Evolutionary conservation across 768 basidiomycete species (phyloP), one percentile per base, ranked within the genome.

Genomic region (Galerina sulciceps): DNA sequence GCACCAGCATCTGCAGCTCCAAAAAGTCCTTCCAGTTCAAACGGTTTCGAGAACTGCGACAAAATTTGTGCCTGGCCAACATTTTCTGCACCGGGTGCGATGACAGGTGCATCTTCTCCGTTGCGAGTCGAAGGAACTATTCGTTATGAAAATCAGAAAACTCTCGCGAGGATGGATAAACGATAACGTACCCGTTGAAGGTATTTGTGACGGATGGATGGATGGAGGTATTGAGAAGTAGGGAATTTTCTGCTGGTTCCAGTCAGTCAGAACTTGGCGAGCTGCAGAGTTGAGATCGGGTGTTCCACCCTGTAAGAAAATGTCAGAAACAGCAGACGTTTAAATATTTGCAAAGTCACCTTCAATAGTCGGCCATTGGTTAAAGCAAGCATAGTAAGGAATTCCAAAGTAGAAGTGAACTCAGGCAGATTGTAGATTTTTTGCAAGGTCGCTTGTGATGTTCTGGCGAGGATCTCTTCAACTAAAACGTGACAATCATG

Each of bases 171-270:
- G 35, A 41, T 35, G 34, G 17, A 46, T 9, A 10, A 36, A 10
- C 55, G 44, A 38, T 31, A 3, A 26, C 64, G 51, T 69, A 74
- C 82, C 71, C 6, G 75, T 77, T 10, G 80, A 80, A 5, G 91
- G 89, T 56, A 93, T 79, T 34, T 85, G 80, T 0, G 92, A 93
- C 0, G 93, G 89, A 69, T 96, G 93, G 2, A 92, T 70, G 8
- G 78, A 67, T 0, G 96, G 95, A 9, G 95, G 94, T 1, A 77
- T 70, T 4, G 94, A 92, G 75, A 82, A 92, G 75, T 93, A 99
- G 0, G 93, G 90, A 10, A 98, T 96, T 69, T 94, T 96, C 71
- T 97, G 94, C 57, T 93, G 86, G 67, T 98, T 98, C 96, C 96
- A 99, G 69, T 99, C 95, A 48, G 79, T 84, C 1, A 98, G 73